phyloP scores from a whole-genome alignment of 1,139 yeast species.

The Suhomyces anneliseae region DNA sequence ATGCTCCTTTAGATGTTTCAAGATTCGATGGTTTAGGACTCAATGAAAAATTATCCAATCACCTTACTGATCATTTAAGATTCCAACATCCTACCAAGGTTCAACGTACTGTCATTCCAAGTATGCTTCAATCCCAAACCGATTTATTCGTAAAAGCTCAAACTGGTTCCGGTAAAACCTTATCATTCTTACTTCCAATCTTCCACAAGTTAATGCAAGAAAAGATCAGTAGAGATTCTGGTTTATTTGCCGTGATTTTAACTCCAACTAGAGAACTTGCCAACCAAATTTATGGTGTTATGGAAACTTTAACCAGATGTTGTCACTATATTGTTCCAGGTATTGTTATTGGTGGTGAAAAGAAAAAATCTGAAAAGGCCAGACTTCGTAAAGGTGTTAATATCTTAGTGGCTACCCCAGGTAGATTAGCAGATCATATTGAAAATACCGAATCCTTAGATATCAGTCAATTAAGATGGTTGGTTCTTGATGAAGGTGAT shows the following conservation, averaged over 20 bases:
- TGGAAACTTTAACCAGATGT: constrained; percentile 67
- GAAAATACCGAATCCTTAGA: constrained; percentile 77
- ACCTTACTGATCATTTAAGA: constrained; percentile 58
- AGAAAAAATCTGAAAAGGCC: constrained; percentile 90
- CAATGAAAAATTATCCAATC: constrained; percentile 50
- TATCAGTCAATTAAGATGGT: constrained; percentile 72
- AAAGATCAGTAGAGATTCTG: constrained; percentile 66
- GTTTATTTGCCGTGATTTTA: constrained; percentile 81
- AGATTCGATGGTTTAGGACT: constrained; percentile 74
- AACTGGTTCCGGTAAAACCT: constrained; percentile 94
- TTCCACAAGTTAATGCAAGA: constrained; percentile 62
- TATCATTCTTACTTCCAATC: constrained; percentile 85
- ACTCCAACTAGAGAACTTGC: constrained; percentile 96
- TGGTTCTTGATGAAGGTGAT: constrained; percentile 94
- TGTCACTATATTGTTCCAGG: constrained; percentile 89
- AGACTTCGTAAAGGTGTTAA: constrained; percentile 87
- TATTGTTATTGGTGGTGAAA: constrained; percentile 91
- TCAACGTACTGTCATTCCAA: constrained; percentile 82
- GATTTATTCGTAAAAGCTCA: constrained; percentile 91
- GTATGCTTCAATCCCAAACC: constrained; percentile 49
- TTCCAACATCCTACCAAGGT: constrained; percentile 79
- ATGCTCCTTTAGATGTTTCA: constrained; percentile 80
- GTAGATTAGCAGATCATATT: constrained; percentile 87
- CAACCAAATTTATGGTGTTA: constrained; percentile 81
- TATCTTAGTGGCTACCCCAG: constrained; percentile 88